Evolutionary conservation across 352 stramenopile genomes (phyloP), one percentile per base, ranked within the genome.

Genomic region (Pythium pectinolyticum): DNA sequence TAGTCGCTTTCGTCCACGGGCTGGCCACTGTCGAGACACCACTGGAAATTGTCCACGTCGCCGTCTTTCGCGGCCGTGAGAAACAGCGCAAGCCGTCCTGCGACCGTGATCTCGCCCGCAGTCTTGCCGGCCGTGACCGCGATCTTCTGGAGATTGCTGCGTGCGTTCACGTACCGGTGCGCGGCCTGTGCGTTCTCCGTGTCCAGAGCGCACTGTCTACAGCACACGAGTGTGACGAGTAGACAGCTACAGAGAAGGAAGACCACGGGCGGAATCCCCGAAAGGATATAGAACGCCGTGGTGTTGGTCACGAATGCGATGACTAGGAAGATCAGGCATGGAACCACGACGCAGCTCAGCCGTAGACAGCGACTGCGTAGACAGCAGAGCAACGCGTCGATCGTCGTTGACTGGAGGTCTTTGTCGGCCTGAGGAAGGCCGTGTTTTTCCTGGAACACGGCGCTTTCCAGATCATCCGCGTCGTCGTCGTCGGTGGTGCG

Each of bases 371-470:
- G 76, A 47, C 77, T 91, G 9, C 77, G 75, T 0, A 91, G 54
- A 63, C 84, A 91, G 62, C 78, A 93, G 1, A 91, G 67, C 46
- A 90, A 56, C 0, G 57, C 35, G 24, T 84, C 73, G 67, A 89
- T 82, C 17, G 59, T 66, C 2, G 57, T 72, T 3, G 71, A 73
- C 45, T 70, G 64, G 17, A 76, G 15, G 41, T 75, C 67, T 12
- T 73, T 71, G 25, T 74, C 57, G 24, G 17, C 39, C 5, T 19
- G 15, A 3, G 22, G 35, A 25, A 68, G 41, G 5, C 57, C 61
- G 28, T 86, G 64, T 39, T 82, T 84, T 25, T 91, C 82, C 48
- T 86, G 68, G 67, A 84, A 91, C 19, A 86, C 78, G 5, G 80
- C 78, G 43, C 78, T 87, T 49, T 88, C 80, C 11, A 73, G 34